Percentiles rank a stretch among this genome's conserved stretches.
Conservation (phyloP, 108 stramenopile species). For the Parietichytrium sp. region DNA sequence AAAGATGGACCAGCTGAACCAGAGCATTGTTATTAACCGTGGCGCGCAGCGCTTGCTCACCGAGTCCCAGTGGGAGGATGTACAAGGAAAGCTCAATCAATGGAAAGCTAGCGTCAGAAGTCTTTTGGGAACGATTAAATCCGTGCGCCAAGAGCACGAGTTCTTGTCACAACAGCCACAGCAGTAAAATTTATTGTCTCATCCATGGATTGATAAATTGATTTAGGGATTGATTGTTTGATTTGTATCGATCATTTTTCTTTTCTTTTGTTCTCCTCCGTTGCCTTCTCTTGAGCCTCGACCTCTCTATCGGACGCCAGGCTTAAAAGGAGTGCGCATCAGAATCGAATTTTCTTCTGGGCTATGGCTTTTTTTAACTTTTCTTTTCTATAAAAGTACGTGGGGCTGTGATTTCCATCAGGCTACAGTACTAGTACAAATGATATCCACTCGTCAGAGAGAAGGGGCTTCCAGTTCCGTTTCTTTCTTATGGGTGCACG, state of each 20-base stretch:
- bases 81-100: conserved; percentile 16
- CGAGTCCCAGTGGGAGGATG: conserved; percentile 12
- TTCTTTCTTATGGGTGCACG: too few species aligned
- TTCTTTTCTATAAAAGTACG: too few species aligned
- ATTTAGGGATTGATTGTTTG: too few species aligned
- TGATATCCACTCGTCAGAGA: too few species aligned
- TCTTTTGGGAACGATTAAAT: neutral
- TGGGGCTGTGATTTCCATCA: too few species aligned
- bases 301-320: neutral
- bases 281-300: neutral
- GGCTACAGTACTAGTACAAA: too few species aligned
- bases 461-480: too few species aligned
- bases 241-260: neutral
- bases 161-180: neutral
- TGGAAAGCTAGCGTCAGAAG: neutral
- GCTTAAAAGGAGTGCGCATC: too few species aligned
- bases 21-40: conserved; percentile 36
- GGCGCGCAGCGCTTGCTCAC: conserved; percentile 29
- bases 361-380: too few species aligned
- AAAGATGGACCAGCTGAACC: conserved; percentile 37
- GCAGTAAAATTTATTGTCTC: neutral
- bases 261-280: neutral
- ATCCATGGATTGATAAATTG: neutral
- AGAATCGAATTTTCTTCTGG: too few species aligned
- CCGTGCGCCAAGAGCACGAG: conserved; percentile 28